Evolutionary conservation across 805 yeast species (phyloP).

Genomic region (Yamadazyma sp.): DNA sequence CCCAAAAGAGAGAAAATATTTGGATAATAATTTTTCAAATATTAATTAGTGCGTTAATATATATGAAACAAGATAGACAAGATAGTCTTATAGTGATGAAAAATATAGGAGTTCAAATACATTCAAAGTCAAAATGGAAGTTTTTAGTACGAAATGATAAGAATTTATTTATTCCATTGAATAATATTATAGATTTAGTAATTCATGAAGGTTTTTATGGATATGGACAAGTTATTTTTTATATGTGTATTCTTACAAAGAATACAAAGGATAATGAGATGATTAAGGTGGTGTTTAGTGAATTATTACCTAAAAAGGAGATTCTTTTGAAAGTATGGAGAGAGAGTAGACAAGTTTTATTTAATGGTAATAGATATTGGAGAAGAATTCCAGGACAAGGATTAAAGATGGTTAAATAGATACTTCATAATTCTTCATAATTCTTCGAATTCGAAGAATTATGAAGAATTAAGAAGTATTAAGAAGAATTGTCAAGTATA

Average conservation of each 20-base stretch:
- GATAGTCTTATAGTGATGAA: slow-evolving; percentile 44
- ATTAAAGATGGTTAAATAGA: slow-evolving; percentile 14
- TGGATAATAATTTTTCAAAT: slow-evolving; percentile 1
- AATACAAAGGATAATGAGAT: slow-evolving; percentile 14
- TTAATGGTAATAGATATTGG: slow-evolving; percentile 30
- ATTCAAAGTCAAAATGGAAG: slow-evolving; percentile 25
- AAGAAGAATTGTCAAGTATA: too few species aligned
- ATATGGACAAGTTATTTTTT: slow-evolving; percentile 59
- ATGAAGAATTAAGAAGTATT: too few species aligned
- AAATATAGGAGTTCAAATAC: slow-evolving; percentile 47
- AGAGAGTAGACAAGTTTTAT: slow-evolving; percentile 34
- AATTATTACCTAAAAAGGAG: slow-evolving; percentile 40
- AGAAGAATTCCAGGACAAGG: slow-evolving; percentile 39
- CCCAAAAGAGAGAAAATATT: slow-evolving; percentile 1
- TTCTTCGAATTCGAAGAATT: too few species aligned
- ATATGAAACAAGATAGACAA: slow-evolving; percentile 31
- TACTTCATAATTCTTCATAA: too few species aligned
- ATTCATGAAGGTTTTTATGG: slow-evolving; percentile 76
- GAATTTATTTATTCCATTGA: slow-evolving; percentile 52
- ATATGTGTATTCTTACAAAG: slow-evolving; percentile 57
- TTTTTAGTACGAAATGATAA: slow-evolving; percentile 16
- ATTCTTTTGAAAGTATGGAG: slow-evolving; percentile 39
- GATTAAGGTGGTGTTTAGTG: slow-evolving; percentile 39
- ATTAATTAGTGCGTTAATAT: background rate
- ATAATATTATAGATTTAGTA: slow-evolving; percentile 57